Conservation (phyloP, 495 filamentous ascomycete species). For the Sordaria brevicollis region DNA sequence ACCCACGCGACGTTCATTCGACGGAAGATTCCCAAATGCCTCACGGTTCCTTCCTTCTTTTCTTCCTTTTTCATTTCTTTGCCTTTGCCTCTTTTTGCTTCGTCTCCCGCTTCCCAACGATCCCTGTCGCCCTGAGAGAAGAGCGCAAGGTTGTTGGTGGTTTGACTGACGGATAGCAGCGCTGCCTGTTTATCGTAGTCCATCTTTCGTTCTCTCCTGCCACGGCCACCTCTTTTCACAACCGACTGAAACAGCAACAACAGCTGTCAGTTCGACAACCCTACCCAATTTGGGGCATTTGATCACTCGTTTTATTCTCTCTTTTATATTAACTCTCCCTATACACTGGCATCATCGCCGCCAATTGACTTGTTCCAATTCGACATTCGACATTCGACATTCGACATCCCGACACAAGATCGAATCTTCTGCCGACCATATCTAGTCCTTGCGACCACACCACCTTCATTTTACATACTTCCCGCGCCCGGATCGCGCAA, state of each 20-base stretch:
- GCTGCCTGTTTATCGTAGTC: not conserved
- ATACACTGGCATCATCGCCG: not conserved
- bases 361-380: not conserved
- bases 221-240: not conserved
- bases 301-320: not conserved
- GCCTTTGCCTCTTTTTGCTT: not conserved
- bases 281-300: not conserved
- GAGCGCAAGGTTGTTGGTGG: not conserved
- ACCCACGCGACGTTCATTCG: conserved; percentile 7
- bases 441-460: not conserved
- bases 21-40: not conserved
- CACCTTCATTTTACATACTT: not conserved
- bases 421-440: not conserved
- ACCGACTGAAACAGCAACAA: too few relatives aligned
- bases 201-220: not conserved
- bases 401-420: not conserved
- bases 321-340: not conserved
- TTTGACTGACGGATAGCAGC: not conserved
- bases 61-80: not conserved
- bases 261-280: not conserved
- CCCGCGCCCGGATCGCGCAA: not conserved
- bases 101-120: not conserved
- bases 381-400: too few relatives aligned
- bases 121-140: not conserved
- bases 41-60: conserved; percentile 3